These are phyloP conservation scores for Forsythia suspensa DNA, from an alignment of 257 asterid genomes.

Conservation along the genomic window DNA sequence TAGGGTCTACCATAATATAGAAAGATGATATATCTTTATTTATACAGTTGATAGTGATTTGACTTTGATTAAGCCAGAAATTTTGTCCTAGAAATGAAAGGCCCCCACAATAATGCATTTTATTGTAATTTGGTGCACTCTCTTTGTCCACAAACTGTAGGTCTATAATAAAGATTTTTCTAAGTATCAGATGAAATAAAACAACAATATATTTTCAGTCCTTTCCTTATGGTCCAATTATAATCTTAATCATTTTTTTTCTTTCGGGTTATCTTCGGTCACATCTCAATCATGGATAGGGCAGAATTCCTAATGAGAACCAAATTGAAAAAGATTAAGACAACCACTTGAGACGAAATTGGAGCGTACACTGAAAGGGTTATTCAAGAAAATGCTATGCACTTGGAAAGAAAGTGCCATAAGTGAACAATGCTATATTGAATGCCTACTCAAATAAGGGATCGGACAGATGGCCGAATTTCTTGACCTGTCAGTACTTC, in stretches of 20 bases:
- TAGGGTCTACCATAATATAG: constrained; percentile 46
- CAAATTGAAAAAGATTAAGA: constrained; percentile 19
- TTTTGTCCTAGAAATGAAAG: constrained; percentile 35
- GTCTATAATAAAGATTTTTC: constrained; percentile 1
- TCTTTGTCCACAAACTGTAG: constrained; percentile 46
- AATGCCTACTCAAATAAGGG: constrained; percentile 15
- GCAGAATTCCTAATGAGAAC: constrained; percentile 12
- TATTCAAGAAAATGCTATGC: not conserved
- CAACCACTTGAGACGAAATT: constrained; percentile 21
- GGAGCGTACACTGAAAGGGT: constrained; percentile 8
- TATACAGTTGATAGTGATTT: constrained; percentile 35
- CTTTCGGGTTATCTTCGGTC: not conserved
- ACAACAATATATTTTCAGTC: not conserved
- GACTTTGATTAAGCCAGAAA: constrained; percentile 44
- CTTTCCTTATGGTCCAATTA: constrained; percentile 14
- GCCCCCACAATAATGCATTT: constrained; percentile 51
- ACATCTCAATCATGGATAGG: constrained; percentile 18
- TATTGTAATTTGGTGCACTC: constrained; percentile 35
- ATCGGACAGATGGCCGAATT: constrained; percentile 7
- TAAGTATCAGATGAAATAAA: constrained; percentile 16
- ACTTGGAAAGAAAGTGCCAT: not conserved
- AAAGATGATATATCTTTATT: constrained; percentile 58
- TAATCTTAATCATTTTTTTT: constrained; percentile 19
- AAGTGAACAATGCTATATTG: not conserved
- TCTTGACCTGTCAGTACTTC: constrained; percentile 13